Evolutionary conservation across 2,329 filamentous ascomycete species (phyloP).

Genomic region (Trichoderma koningiopsis): DNA sequence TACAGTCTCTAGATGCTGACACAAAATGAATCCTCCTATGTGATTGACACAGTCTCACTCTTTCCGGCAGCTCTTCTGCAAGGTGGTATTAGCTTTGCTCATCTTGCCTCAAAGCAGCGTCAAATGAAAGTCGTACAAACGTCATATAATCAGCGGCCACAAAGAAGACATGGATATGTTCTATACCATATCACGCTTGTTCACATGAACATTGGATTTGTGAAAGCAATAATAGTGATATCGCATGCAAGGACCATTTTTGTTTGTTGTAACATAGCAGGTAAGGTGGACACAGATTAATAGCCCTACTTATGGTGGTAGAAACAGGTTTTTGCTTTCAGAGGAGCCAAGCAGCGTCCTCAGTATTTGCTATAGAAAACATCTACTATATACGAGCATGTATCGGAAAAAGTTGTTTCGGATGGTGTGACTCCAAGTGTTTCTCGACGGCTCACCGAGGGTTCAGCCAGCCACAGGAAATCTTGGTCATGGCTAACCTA

Average conservation of each 20-base stretch:
- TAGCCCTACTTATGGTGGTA: background rate
- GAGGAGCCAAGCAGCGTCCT: background rate
- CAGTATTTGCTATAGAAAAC: background rate
- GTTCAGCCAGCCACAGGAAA: background rate
- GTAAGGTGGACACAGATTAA: too few relatives aligned
- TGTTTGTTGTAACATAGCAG: too few relatives aligned
- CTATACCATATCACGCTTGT: too few relatives aligned
- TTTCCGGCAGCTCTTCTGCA: background rate
- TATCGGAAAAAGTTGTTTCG: background rate
- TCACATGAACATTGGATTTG: background rate
- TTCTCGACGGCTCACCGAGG: slow-evolving; percentile 2
- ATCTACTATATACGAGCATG: background rate
- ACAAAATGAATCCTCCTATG: background rate
- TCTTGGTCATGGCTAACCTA: background rate
- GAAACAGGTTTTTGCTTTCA: background rate
- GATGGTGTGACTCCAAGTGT: background rate
- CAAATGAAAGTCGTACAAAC: too few relatives aligned
- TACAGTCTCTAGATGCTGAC: background rate
- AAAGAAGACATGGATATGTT: background rate
- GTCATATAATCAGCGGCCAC: background rate
- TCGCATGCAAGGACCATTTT: too few relatives aligned
- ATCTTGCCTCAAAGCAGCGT: background rate
- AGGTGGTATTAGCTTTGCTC: background rate
- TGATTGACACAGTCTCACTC: too few relatives aligned
- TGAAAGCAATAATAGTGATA: too few relatives aligned